Evolutionary conservation across 2,329 filamentous ascomycete genomes (phyloP), one percentile per base, ranked within the genome.

Genomic region (Dothistroma pini): DNA sequence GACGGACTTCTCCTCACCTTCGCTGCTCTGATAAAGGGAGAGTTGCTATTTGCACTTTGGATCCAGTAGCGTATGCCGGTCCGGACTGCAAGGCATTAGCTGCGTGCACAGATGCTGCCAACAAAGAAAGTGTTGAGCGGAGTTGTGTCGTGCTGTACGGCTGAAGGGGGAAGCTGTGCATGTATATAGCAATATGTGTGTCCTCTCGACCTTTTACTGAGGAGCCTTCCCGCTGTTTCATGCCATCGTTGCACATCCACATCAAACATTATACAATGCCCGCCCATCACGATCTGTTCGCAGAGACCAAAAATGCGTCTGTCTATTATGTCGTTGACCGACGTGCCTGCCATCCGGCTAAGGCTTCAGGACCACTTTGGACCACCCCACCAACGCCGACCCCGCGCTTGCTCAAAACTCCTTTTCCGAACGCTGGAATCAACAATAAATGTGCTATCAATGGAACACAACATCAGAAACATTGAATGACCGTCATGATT

Each of bases 371-470:
- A 53, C 51, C 51, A 53, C 51, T 35, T 35, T 21, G 10, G 25
- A 29, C 25, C 25, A 3, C 6, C 51, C n/a, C 25, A 32, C 25
- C 11, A 25, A 31, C 22, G 34, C 54, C 54, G 51, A 47, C 54
- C 54, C 54, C 54, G 41, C 54, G 41, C 54, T 48, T 49, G 31
- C 25, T n/a, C 8, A 32, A 49, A 49, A 56, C 14, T 47, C 21
- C 19, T 25, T 7, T 56, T 21, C 38, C n/a, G 25, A 25, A 29
- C 41, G 41, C 41, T 44, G 41, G 16, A 56, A 49, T 32, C 29
- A 55, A 55, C 32, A 41, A 38, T 19, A 5, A 34, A 32, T 50
- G 44, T 58, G 56, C 48, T 58, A 58, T 52, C 55, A 57, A 57
- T 32, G 21, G 32, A 58, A 54, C 44, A 25, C 21, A 22, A 56